phyloP scores from a whole-genome alignment of 2,329 filamentous ascomycete genomes.

The Beauveria sp. region DNA sequence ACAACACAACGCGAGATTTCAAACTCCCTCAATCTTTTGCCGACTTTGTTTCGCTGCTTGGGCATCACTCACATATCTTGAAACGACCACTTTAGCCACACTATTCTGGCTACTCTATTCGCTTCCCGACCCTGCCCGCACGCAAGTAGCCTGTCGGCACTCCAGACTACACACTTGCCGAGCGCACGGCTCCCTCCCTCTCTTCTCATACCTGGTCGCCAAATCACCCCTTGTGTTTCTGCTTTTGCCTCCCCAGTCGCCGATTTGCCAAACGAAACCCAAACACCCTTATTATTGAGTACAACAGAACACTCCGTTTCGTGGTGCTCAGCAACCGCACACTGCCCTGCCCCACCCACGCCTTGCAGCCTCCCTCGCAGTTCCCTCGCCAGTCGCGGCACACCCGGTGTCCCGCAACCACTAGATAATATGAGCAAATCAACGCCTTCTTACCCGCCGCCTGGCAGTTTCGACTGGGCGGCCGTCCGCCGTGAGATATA shows the following conservation, averaged over 20 bases:
- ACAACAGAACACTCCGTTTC: not conserved
- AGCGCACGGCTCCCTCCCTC: slow-evolving; percentile 3
- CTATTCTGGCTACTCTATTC: no score
- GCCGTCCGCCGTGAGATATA: slow-evolving; percentile 5
- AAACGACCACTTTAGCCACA: no score
- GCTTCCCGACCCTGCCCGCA: not conserved
- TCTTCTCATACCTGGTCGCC: not conserved
- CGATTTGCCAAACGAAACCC: not conserved
- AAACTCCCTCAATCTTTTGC: no score
- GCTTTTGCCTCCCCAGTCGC: not conserved
- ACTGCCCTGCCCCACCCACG: not conserved
- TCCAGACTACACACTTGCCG: not conserved
- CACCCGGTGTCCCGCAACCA: not conserved
- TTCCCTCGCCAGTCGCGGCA: not conserved
- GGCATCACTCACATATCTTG: no score
- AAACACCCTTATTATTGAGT: not conserved
- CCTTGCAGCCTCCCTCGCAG: not conserved
- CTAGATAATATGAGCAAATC: not conserved
- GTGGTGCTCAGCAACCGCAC: not conserved
- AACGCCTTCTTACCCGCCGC: not conserved
- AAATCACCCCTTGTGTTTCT: not conserved
- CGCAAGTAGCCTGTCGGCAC: not conserved
- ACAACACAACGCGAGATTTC: no score
- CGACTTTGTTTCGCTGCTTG: no score
- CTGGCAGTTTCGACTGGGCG: not conserved